Base-by-base conservation (phyloP, 805 yeast species). In the Candida cerambycidarum region DNA sequence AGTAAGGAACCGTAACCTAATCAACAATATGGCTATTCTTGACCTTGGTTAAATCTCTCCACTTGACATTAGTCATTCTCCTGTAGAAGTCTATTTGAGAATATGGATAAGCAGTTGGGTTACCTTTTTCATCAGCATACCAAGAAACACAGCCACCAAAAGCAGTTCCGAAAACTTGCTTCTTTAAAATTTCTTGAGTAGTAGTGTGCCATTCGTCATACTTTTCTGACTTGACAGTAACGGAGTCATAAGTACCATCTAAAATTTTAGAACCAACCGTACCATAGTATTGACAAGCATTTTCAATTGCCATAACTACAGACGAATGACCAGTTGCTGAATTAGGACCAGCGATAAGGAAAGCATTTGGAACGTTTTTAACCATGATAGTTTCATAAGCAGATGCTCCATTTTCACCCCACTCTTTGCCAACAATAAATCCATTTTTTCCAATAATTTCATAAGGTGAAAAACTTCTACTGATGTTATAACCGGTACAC, bases 91-190 rank as follows among this genome's bases (percentile, higher is more conserved):
- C 44, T 11, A 64, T 12, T 48, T 69, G 75, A 11, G 69, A 60
- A 44, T 56, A 64, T 2, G 73, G 71, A 42, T 66, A 69, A 3
- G 68, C 60, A 10, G 71, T 57, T 29, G 56, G 48, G 45, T 69
- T 69, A 41, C 51, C 39, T 12, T 62, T 63, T 15, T 46, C 54
- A 25, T 48, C 41, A 1, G 62, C 17, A 42, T 68, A 69, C 73
- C 75, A 69, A n/a, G 71, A 58, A 10, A 50, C 51, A 47, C 75
- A 69, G 1, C 75, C 75, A 3, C 73, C 75, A 43, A 62, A 64
- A 2, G 48, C 43, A 7, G 66, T 53, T 2, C 75, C 75, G 49
- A 59, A 69, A 1, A 69, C 73, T 5, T 63, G 48, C 34, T 45
- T 50, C 29, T 39, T 42, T 45, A 67, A 59, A 28, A 51, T 49